Conservation (phyloP, 1,139 yeast genomes). For the Suhomyces panamericanus region DNA sequence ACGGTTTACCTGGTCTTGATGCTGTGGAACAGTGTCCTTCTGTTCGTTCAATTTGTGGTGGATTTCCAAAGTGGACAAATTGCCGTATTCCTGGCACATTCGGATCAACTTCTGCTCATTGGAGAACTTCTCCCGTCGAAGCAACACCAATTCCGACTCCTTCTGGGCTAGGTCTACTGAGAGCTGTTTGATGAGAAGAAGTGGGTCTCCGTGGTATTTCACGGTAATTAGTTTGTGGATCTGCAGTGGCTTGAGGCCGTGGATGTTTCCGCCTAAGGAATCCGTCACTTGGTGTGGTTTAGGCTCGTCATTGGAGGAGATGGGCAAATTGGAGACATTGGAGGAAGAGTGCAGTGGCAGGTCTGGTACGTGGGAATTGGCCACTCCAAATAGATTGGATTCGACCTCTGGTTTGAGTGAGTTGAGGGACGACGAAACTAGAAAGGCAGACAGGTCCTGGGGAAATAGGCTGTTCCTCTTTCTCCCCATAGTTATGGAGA, state of each 20-base stretch:
- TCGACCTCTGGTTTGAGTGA: constrained; percentile 8
- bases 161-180: constrained; percentile 50
- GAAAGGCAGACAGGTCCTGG: constrained; percentile 9
- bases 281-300: constrained; percentile 5
- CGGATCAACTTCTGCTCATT: constrained; percentile 46
- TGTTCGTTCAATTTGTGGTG: constrained; percentile 35
- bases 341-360: neutral
- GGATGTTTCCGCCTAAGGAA: constrained; percentile 20
- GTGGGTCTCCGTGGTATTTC: constrained; percentile 41
- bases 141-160: constrained; percentile 46
- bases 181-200: constrained; percentile 46
- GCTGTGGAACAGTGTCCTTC: neutral
- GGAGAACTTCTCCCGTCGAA: constrained; percentile 41
- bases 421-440: constrained; percentile 5
- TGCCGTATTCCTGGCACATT: constrained; percentile 46
- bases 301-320: neutral
- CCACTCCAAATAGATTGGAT: constrained; percentile 12
- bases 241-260: constrained; percentile 23
- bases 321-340: neutral
- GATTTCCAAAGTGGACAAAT: constrained; percentile 43
- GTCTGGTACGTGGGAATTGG: neutral
- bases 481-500: constrained; percentile 9
- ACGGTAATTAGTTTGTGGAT: constrained; percentile 31
- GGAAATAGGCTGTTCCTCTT: constrained; percentile 16
- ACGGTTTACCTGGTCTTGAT: constrained; percentile 4